Percentiles rank a stretch among this genome's conserved stretches.
Evolutionary conservation across 1,284 basidiomycete species (phyloP).

Genomic region (Schizophyllum amplum): DNA sequence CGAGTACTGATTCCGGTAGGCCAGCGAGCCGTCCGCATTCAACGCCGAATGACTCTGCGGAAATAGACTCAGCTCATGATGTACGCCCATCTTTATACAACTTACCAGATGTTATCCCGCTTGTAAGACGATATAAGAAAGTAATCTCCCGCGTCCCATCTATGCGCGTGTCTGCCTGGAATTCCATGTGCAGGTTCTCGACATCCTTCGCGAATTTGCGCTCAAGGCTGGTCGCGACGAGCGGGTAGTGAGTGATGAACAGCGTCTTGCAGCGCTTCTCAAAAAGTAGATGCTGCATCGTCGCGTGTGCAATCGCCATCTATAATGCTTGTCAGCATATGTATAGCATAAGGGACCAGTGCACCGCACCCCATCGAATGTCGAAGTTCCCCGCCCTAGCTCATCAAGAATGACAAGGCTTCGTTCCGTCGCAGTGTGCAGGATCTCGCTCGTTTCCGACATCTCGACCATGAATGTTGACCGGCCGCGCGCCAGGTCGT

Average conservation of each 20-base stretch:
- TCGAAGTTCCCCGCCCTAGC: constrained; percentile 78
- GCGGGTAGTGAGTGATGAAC: constrained; percentile 93
- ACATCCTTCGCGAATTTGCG: constrained; percentile 48
- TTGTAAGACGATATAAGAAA: constrained; percentile 73
- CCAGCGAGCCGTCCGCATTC: constrained; percentile 87
- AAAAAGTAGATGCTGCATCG: constrained; percentile 66
- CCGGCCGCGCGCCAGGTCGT: constrained; percentile 77
- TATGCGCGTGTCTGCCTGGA: constrained; percentile 53
- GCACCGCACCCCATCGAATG: constrained; percentile 68
- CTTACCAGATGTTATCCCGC: constrained; percentile 60
- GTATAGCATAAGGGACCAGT: neutral
- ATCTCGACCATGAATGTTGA: constrained; percentile 97
- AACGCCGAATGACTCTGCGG: constrained; percentile 76
- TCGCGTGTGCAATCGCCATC: constrained; percentile 81
- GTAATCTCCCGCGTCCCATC: constrained; percentile 74
- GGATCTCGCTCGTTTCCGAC: constrained; percentile 87
- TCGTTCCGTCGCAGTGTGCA: constrained; percentile 61
- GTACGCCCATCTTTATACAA: constrained; percentile 28
- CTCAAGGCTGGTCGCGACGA: constrained; percentile 53
- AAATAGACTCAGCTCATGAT: constrained; percentile 10
- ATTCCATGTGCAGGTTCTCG: constrained; percentile 83
- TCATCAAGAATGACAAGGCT: constrained; percentile 86
- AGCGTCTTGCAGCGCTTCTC: constrained; percentile 68
- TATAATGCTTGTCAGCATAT: constrained; percentile 20
- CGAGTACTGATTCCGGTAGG: constrained; percentile 60